Evolutionary conservation across 495 filamentous ascomycete species (phyloP).

Genomic region (Penicillium egyptiacum): DNA sequence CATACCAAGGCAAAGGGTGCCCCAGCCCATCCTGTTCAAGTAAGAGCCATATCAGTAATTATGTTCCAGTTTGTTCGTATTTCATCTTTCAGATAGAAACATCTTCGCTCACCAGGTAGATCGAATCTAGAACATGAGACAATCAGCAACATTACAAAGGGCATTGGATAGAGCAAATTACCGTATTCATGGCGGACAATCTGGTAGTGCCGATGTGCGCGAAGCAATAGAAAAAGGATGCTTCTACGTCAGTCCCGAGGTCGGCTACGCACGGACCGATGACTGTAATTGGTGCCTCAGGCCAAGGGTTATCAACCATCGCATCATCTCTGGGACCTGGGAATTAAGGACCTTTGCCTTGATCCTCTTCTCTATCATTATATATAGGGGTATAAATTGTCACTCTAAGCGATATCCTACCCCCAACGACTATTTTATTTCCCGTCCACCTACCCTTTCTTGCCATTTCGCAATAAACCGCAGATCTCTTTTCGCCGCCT

Average conservation of each 20-base stretch:
- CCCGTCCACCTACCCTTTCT: neutral
- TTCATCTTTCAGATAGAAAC: constrained; percentile 2
- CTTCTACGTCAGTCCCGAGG: constrained; percentile 34
- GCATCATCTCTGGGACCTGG: neutral
- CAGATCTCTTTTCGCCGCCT: constrained; percentile 10
- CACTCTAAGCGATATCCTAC: neutral
- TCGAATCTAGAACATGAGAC: constrained; percentile 40
- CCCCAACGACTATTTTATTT: neutral
- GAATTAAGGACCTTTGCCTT: neutral
- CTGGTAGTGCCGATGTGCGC: constrained; percentile 13
- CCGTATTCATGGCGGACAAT: constrained; percentile 47
- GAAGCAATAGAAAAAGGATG: constrained; percentile 15
- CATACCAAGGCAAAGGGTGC: constrained; percentile 74
- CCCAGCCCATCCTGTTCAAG: constrained; percentile 77
- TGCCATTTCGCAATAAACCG: neutral
- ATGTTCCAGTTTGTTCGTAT: neutral
- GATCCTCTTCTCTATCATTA: neutral
- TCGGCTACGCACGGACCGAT: constrained; percentile 12
- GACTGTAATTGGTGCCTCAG: constrained; percentile 25
- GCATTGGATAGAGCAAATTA: constrained; percentile 17
- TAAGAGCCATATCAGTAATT: constrained; percentile 28
- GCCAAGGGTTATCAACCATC: constrained; percentile 14
- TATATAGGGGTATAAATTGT: no score
- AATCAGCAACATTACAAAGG: constrained; percentile 6
- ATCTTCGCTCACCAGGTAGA: constrained; percentile 51